Conservation (phyloP, 1,139 yeast species). For the Protomyces lactucae-debilis region DNA sequence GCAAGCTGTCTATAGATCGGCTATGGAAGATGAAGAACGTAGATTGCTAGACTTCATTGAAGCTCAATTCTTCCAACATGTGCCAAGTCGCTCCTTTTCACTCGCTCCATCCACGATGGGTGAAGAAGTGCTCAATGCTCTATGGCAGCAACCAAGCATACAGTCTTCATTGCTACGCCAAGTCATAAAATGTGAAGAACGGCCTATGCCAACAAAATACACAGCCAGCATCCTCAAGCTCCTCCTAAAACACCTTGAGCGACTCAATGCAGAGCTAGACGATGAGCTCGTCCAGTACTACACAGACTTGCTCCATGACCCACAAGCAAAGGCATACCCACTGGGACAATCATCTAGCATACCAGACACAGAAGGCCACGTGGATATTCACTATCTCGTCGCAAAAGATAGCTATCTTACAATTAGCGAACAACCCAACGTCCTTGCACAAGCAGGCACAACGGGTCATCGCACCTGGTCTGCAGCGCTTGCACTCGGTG, state of each 20-base stretch:
- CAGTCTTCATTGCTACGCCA: not conserved
- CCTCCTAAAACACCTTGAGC: not conserved
- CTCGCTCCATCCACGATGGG: not conserved
- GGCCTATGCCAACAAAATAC: not conserved
- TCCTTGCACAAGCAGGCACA: constrained; percentile 19
- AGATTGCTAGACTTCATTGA: not conserved
- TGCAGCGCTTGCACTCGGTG: constrained; percentile 25
- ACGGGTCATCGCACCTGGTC: constrained; percentile 25
- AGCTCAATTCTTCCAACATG: not conserved
- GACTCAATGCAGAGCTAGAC: not conserved
- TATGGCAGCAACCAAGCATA: not conserved
- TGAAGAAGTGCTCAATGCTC: not conserved
- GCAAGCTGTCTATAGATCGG: not conserved
- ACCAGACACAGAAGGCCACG: not conserved
- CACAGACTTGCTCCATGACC: not conserved
- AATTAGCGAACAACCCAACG: constrained; percentile 2
- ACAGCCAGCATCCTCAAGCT: not conserved
- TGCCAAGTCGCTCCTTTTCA: not conserved
- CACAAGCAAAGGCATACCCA: no score
- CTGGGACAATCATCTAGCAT: no score
- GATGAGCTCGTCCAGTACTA: not conserved
- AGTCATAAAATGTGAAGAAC: not conserved
- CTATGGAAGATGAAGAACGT: not conserved
- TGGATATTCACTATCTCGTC: constrained; percentile 3
- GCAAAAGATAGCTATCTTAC: not conserved